Evolutionary conservation across 345 rosid genomes (phyloP), one percentile per base, ranked within the genome.

Genomic region (Angophora floribunda): DNA sequence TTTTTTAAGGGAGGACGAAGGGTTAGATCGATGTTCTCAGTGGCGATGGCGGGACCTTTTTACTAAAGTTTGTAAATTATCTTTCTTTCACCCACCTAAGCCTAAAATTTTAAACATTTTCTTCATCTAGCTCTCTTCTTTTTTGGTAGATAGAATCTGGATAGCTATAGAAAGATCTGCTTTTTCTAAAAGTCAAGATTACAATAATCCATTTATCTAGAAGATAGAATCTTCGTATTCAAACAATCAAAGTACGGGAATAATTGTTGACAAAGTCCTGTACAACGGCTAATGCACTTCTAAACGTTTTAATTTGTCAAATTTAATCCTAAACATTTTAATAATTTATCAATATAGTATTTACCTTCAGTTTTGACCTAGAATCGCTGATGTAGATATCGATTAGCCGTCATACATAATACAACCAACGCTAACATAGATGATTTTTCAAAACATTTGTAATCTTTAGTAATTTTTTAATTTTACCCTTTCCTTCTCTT

Each of bases 321-420:
- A 55, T 55, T 55, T 55, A 55, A 21, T 55, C 0, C 0, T 55
- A 55, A 55, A 21, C 0, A 7, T 55, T 55, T 55, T 55, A 2
- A 55, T 2, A 12, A 22, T 55, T 21, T 22, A 36, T 36, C 41
- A 36, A 36, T 36, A 36, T 36, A 36, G 41, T 36, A 2, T 36
- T 36, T 36, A 36, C 41, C 41, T 36, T 36, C 41, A 36, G 41
- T 36, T 36, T 36, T 36, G 41, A 36, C 4, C 41, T 4, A 1
- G 3, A 55, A 8, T 8, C 22, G 22, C 22, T 55, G 21, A 55
- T 3, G 2, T 22, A 0, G 5, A 55, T 1, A 12, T 26, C 12
- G 8, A 1, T 26, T 12, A 55, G 22, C 26, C 1, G 22, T 55
- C 21, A 1, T 9, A 1, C 10, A 0, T 22, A 5, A 22, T 26